A percentile compares a stretch with the other conserved stretches of the same genome.
These are phyloP conservation scores for Candida patagonica DNA, from an alignment of 805 yeast genomes.

Conservation along the genomic window DNA sequence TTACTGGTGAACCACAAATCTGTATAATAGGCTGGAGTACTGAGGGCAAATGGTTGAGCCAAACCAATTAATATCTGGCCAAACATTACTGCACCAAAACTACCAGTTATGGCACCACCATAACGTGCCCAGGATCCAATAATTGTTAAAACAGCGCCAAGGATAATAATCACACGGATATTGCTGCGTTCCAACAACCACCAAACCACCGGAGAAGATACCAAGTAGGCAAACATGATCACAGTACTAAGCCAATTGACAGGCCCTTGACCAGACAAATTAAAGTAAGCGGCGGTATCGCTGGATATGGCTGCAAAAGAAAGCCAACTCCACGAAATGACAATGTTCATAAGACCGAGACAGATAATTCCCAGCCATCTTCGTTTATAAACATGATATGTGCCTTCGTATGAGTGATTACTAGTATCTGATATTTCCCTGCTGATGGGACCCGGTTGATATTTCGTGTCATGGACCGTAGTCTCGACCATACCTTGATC, in stretches of 20 bases:
- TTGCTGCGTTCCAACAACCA: conserved; percentile 18
- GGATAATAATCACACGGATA: conserved; percentile 18
- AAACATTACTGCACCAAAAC: conserved; percentile 24
- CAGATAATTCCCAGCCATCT: conserved; percentile 27
- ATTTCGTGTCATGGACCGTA: no score
- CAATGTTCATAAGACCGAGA: conserved; percentile 23
- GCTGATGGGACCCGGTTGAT: no score
- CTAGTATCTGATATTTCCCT: no score
- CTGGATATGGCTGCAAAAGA: conserved; percentile 26
- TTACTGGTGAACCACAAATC: conserved; percentile 27
- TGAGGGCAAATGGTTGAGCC: conserved; percentile 28
- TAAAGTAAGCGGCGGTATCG: conserved; percentile 18
- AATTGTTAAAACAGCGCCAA: conserved; percentile 20
- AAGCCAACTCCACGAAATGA: conserved; percentile 29
- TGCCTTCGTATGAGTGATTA: neutral
- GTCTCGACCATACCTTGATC: no score
- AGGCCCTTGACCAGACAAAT: conserved; percentile 19
- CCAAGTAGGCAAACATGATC: conserved; percentile 23
- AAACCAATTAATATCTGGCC: conserved; percentile 29
- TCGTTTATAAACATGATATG: conserved; percentile 22
- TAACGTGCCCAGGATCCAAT: conserved; percentile 26
- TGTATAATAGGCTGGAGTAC: conserved; percentile 25
- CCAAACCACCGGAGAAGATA: conserved; percentile 22
- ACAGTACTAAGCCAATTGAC: conserved; percentile 29
- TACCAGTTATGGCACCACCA: conserved; percentile 21